These are phyloP conservation scores for Euphorbia schlechtendalii DNA, from an alignment of 441 rosid species.

Conservation along the genomic window DNA sequence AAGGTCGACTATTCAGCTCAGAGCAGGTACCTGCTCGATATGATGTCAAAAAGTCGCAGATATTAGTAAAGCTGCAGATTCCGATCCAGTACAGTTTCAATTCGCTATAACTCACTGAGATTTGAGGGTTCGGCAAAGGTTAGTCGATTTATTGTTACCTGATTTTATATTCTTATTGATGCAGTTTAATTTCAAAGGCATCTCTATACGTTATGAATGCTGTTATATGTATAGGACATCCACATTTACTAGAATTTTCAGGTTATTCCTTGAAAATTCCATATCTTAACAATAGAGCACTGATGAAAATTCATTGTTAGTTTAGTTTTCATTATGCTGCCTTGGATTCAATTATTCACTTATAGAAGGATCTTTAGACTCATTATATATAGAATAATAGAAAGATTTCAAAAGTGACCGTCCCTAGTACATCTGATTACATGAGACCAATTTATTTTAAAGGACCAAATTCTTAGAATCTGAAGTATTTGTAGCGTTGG, in stretches of 20 bases:
- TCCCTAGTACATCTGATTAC: too few relatives aligned
- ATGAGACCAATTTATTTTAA: too few relatives aligned
- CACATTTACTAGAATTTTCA: not conserved
- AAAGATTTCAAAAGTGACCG: too few relatives aligned
- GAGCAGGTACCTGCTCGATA: conserved; percentile 53
- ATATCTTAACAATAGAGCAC: not conserved
- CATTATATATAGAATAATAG: too few relatives aligned
- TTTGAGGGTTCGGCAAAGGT: not conserved
- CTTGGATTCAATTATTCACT: too few relatives aligned
- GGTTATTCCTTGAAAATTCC: not conserved
- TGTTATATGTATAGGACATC: not conserved
- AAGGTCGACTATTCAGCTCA: conserved; percentile 51
- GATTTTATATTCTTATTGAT: not conserved
- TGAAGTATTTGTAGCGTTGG: not conserved
- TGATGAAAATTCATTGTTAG: not conserved
- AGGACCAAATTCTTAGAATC: not conserved
- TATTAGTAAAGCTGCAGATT: too few relatives aligned
- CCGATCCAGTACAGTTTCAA: conserved; percentile 2
- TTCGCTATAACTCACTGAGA: not conserved
- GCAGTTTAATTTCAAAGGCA: not conserved
- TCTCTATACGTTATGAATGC: not conserved
- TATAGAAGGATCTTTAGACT: too few relatives aligned
- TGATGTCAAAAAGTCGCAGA: conserved; percentile 23
- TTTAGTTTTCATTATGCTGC: too few relatives aligned
- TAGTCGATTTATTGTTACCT: not conserved